Evolutionary conservation across 768 basidiomycete species (phyloP).

Genomic region (Boletellus ananas): DNA sequence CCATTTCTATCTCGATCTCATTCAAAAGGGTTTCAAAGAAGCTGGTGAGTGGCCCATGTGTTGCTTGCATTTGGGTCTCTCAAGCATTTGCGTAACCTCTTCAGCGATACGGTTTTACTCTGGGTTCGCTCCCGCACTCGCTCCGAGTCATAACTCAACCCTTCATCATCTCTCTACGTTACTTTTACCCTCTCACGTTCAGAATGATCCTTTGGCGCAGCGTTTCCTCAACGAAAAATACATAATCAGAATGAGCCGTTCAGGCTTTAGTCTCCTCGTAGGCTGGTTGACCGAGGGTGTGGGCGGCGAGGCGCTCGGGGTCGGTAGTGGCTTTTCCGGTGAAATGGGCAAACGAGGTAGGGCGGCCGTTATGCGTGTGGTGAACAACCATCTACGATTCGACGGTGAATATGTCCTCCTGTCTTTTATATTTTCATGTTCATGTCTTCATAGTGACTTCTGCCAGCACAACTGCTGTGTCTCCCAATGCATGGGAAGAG

Average conservation of each 20-base stretch:
- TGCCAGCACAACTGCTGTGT: conserved; percentile 60
- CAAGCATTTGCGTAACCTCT: conserved; percentile 12
- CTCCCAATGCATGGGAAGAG: conserved; percentile 74
- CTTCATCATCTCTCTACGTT: conserved; percentile 79
- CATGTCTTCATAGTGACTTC: conserved; percentile 54
- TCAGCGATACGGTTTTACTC: conserved; percentile 73
- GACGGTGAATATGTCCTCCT: conserved; percentile 55
- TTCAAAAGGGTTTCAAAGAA: conserved; percentile 85
- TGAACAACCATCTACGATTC: conserved; percentile 90
- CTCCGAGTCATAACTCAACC: conserved; percentile 59
- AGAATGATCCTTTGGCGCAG: conserved; percentile 76
- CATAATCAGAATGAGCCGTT: conserved; percentile 81
- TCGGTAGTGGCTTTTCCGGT: conserved; percentile 74
- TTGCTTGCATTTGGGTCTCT: not conserved
- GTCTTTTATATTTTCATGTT: conserved; percentile 13
- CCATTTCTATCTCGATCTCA: conserved; percentile 93
- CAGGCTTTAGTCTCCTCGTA: conserved; percentile 85
- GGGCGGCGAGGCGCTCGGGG: conserved; percentile 80
- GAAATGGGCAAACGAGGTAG: conserved; percentile 82
- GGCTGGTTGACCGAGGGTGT: conserved; percentile 96
- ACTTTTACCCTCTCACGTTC: conserved; percentile 78
- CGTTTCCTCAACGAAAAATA: conserved; percentile 91
- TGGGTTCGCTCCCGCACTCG: conserved; percentile 65
- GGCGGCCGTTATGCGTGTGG: conserved; percentile 86
- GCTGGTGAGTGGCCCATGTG: conserved; percentile 56